Percentiles rank a stretch among this genome's conserved stretches.
Conservation (phyloP, 805 yeast genomes). For the Myxozyma neglecta region DNA sequence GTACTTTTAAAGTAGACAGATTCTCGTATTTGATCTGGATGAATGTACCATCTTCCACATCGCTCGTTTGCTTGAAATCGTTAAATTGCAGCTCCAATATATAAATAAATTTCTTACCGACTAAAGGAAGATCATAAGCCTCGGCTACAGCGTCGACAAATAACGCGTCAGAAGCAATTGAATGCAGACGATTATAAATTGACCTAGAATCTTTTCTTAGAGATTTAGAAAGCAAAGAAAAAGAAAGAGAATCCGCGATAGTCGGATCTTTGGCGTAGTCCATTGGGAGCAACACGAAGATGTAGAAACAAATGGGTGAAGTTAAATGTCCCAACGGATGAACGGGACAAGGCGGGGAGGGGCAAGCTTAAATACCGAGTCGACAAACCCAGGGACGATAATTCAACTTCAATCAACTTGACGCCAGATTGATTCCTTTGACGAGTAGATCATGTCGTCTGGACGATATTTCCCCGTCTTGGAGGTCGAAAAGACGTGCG, state of each 20-base stretch:
- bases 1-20: conserved; percentile 83
- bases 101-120: conserved; percentile 27
- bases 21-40: conserved; percentile 45
- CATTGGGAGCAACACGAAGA: conserved; percentile 1
- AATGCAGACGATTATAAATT: conserved; percentile 61
- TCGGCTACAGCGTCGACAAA: conserved; percentile 50
- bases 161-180: conserved; percentile 63
- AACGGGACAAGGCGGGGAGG: neutral
- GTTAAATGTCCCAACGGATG: no score
- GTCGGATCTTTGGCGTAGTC: conserved; percentile 21
- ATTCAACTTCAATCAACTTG: no score
- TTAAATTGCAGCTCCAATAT: conserved; percentile 4
- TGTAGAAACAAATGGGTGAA: no score
- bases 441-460: neutral
- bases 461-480: conserved; percentile 6
- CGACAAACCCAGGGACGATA: neutral
- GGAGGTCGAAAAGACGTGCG: conserved; percentile 9
- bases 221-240: conserved; percentile 40
- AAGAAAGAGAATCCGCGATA: conserved; percentile 6
- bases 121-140: conserved; percentile 40
- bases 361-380: neutral
- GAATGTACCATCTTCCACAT: conserved; percentile 84
- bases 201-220: conserved; percentile 54
- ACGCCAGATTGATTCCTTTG: no score
- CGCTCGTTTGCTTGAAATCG: conserved; percentile 74